Percentiles rank a stretch among this genome's conserved stretches.
These are phyloP conservation scores for Suhomyces emberorum DNA, from an alignment of 805 yeast genomes.

Conservation along the genomic window DNA sequence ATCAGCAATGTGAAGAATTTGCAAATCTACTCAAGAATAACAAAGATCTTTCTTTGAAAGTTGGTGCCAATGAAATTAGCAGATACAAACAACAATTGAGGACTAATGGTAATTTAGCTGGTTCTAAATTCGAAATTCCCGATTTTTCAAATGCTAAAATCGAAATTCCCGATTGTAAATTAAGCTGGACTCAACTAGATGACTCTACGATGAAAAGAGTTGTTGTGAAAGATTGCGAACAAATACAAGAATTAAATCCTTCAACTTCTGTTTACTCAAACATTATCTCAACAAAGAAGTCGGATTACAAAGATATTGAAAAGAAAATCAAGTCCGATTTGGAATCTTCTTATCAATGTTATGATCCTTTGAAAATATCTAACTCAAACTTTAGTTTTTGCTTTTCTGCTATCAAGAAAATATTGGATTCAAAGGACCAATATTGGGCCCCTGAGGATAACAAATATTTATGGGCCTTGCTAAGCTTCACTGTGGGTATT, in stretches of 20 bases:
- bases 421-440: slow-evolving; percentile 5
- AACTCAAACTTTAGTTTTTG: slow-evolving; percentile 18
- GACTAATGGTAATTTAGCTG: neutral
- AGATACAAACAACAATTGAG: neutral
- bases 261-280: slow-evolving; percentile 19
- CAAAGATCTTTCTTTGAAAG: neutral
- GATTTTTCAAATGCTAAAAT: slow-evolving; percentile 1
- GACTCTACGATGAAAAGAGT: neutral
- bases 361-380: slow-evolving; percentile 32
- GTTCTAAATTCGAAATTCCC: neutral
- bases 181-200: neutral
- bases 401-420: slow-evolving; percentile 11
- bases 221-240: too few species aligned
- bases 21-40: neutral
- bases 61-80: too few species aligned
- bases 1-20: neutral
- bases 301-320: slow-evolving; percentile 30
- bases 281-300: slow-evolving; percentile 17
- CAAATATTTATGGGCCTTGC: slow-evolving; percentile 21
- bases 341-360: slow-evolving; percentile 19
- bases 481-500: slow-evolving; percentile 35
- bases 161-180: neutral
- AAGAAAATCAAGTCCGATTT: slow-evolving; percentile 28
- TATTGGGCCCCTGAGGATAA: slow-evolving; percentile 6
- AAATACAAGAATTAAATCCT: neutral